Evolutionary conservation across 148 eudicot genomes (phyloP).

Genomic region (Agrostemma githago): DNA sequence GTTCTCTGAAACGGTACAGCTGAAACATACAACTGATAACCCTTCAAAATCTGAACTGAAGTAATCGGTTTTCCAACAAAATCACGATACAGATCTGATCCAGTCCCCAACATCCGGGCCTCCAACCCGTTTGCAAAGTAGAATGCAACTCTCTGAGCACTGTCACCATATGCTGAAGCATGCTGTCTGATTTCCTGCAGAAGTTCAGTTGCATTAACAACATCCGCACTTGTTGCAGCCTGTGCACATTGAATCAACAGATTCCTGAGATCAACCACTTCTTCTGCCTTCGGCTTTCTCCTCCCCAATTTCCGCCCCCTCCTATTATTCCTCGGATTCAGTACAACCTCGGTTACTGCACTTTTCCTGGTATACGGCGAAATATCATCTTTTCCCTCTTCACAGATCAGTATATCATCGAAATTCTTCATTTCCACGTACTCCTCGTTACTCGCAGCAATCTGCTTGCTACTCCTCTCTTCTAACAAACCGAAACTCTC

Average conservation of each 20-base stretch:
- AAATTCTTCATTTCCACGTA: constrained; percentile 36
- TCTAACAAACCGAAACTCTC: constrained; percentile 18
- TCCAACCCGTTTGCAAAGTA: constrained; percentile 33
- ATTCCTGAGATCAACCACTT: constrained; percentile 26
- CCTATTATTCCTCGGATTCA: constrained; percentile 5
- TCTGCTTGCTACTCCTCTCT: constrained; percentile 36
- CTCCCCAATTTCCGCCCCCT: constrained; percentile 11
- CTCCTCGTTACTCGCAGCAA: constrained; percentile 29
- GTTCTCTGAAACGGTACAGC: constrained; percentile 27
- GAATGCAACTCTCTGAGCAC: constrained; percentile 26
- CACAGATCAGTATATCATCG: constrained; percentile 31
- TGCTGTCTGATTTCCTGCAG: constrained; percentile 28
- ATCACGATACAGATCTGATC: constrained; percentile 21
- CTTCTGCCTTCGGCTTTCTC: constrained; percentile 10
- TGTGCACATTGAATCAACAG: constrained; percentile 31
- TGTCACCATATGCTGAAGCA: constrained; percentile 29
- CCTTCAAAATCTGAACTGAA: constrained; percentile 19
- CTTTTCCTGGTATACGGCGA: constrained; percentile 15
- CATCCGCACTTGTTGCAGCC: constrained; percentile 24
- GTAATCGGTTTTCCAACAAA: constrained; percentile 9
- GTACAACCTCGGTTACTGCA: constrained; percentile 4
- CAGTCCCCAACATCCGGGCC: constrained; percentile 30
- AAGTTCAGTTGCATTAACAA: constrained; percentile 20
- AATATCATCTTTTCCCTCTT: constrained; percentile 23
- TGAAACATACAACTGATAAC: constrained; percentile 22